Evolutionary conservation across 2,329 filamentous ascomycete species (phyloP).

Genomic region (Plenodomus biglobosus): DNA sequence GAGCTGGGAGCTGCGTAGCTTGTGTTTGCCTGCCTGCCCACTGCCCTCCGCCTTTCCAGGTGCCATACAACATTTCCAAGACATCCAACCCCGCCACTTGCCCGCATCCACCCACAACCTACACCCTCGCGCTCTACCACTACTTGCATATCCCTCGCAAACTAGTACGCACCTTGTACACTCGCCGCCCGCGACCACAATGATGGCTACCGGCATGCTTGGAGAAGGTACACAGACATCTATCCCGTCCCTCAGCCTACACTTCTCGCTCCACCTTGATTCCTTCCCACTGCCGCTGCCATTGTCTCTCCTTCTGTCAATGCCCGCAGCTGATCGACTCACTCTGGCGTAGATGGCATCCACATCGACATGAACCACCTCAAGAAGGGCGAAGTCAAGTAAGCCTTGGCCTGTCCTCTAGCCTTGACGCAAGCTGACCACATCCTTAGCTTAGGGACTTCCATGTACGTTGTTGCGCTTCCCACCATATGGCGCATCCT

Average conservation of each 20-base stretch:
- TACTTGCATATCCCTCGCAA: too few relatives aligned
- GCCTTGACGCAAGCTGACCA: conserved; percentile 1
- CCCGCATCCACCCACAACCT: neutral
- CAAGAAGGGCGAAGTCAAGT: conserved; percentile 99
- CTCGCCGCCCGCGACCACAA: conserved; percentile 11
- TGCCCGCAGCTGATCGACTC: conserved; percentile 22
- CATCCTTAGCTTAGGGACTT: conserved; percentile 78
- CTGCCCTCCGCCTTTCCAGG: neutral
- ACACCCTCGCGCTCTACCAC: too few relatives aligned
- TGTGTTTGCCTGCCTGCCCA: conserved; percentile 13
- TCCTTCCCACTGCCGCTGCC: conserved; percentile 1
- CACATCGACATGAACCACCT: conserved; percentile 98
- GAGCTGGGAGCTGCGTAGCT: conserved; percentile 9
- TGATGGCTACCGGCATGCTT: conserved; percentile 42
- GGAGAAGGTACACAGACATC: conserved; percentile 37
- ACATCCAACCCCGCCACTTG: conserved; percentile 1
- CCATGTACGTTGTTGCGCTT: conserved; percentile 68
- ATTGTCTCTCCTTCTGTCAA: neutral
- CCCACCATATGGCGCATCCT: conserved; percentile 18
- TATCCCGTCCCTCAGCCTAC: too few relatives aligned
- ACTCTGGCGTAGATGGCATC: conserved; percentile 77
- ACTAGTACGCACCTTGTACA: conserved; percentile 2
- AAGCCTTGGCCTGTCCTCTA: conserved; percentile 47
- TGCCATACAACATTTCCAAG: neutral
- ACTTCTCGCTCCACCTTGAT: neutral